Evolutionary conservation across 768 basidiomycete genomes (phyloP), one percentile per base, ranked within the genome.

Genomic region (Thelephora aurantiotincta): DNA sequence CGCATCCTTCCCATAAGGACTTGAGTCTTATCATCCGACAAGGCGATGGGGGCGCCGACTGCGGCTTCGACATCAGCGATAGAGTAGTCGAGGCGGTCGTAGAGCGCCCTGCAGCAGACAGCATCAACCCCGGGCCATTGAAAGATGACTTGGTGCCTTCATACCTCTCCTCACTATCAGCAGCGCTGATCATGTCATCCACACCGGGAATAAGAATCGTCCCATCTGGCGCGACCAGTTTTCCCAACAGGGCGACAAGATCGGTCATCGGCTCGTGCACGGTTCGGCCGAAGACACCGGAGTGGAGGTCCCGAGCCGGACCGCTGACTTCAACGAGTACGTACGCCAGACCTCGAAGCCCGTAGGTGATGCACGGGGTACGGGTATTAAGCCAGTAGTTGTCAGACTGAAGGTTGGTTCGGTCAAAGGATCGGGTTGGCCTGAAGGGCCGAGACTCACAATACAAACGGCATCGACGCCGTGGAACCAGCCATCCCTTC

Each of bases 211-310:
- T 69, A 44, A 93, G 73, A 55, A 98, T 96, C 38, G 77, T 71
- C n/a, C 90, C 92, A 41, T 74, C 58, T 2, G 75, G 68, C 38
- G 76, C 74, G 47, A 96, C 92, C 41, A 97, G 85, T 54, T 78
- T 89, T 57, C 81, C 77, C 76, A 97, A 79, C 53, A 97, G 67
- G 41, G 65, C 59, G 60, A 96, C 71, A 45, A 96, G 78, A 59
- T 94, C 93, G 0, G 89, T 93, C 93, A 97, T 94, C 12, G 93
- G 92, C 62, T 86, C 84, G 58, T 88, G 81, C 18, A 89, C 84
- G 30, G 76, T 79, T 34, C 81, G 70, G 7, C 89, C 88, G 58
- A 87, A 90, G 26, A 81, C 71, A 47, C 93, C 93, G 35, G 90
- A 92, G 64, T 98, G 94, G 0, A 97, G 71, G 58, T 97, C 92